Evolutionary conservation across 495 filamentous ascomycete genomes (phyloP), one percentile per base, ranked within the genome.

Genomic region (Penicillium psychrofluorescens): DNA sequence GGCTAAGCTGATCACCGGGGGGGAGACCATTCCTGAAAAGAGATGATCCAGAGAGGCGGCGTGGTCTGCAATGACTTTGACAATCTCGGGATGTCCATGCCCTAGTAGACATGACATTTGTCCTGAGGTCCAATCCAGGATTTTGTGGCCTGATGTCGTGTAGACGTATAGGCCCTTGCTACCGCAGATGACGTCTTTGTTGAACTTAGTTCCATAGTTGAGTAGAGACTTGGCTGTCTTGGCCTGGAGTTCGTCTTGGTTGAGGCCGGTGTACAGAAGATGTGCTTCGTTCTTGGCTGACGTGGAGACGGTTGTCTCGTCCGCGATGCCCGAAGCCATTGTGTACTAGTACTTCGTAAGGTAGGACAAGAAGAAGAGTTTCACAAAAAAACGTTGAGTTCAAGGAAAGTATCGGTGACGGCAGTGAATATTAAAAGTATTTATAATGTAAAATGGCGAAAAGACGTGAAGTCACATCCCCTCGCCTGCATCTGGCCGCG

Each of bases 41-140:
- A 76, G 66, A 44, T 77, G 74, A 39, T 76, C 73, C 12, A 76
- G 65, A 9, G 53, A 45, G 10, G 52, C 55, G 8, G 66, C 67
- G 37, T 72, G 63, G 2, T 69, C 49, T 28, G 45, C 29, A 29
- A 77, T 68, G 1, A 62, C 56, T 22, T 69, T 39, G 1, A 76
- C 70, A 14, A 76, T 71, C 44, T 77, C 73, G 2, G 73, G 68
- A 41, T 76, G 62, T 0, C 62, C 64, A 38, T 77, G 74, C 6
- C 74, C 74, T 10, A 77, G 59, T 7, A 76, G 54, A 38, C 63
- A 76, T 8, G 63, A 67, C 71, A 76, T 75, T 41, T 76, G 72
- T 8, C 74, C 74, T 0, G 72, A 75, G 0, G 72, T 76, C 52
- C 57, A 74, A 55, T 74, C 70, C 1, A 71, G 54, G 8, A 75